Evolutionary conservation across 192 early-diverging fungal species (phyloP).

Genomic region (Coemansia sp.): DNA sequence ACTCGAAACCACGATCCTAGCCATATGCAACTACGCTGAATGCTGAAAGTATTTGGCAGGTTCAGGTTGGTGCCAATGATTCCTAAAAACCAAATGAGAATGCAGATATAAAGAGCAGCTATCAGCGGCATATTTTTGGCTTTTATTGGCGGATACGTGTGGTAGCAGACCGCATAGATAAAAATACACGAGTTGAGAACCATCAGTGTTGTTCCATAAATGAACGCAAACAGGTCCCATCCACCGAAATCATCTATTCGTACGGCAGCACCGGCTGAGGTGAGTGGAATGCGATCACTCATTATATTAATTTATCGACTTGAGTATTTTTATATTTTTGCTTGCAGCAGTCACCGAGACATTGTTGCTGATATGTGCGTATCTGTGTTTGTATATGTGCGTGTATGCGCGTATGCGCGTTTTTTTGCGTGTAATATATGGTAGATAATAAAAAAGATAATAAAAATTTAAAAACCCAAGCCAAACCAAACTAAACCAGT

Average conservation of each 20-base stretch:
- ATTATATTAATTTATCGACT: no score
- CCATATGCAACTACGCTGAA: conserved; percentile 22
- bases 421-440: no score
- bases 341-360: no score
- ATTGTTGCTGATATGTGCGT: no score
- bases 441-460: no score
- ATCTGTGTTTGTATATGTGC: no score
- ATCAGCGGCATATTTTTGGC: conserved; percentile 47
- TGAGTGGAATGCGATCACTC: neutral
- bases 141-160: conserved; percentile 33
- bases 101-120: conserved; percentile 24
- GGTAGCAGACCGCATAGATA: conserved; percentile 21
- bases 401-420: no score
- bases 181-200: conserved; percentile 30
- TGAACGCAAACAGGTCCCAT: conserved; percentile 18
- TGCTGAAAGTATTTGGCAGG: conserved; percentile 5
- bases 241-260: conserved; percentile 2
- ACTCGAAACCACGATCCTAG: conserved; percentile 44
- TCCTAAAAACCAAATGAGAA: conserved; percentile 44
- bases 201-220: conserved; percentile 26
- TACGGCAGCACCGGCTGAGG: neutral
- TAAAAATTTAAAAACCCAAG: no score
- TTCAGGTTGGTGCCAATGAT: conserved; percentile 43
- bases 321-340: no score
- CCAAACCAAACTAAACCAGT: no score